phyloP scores from a whole-genome alignment of 2,329 filamentous ascomycete species.

The Verticillium nonalfalfae region DNA sequence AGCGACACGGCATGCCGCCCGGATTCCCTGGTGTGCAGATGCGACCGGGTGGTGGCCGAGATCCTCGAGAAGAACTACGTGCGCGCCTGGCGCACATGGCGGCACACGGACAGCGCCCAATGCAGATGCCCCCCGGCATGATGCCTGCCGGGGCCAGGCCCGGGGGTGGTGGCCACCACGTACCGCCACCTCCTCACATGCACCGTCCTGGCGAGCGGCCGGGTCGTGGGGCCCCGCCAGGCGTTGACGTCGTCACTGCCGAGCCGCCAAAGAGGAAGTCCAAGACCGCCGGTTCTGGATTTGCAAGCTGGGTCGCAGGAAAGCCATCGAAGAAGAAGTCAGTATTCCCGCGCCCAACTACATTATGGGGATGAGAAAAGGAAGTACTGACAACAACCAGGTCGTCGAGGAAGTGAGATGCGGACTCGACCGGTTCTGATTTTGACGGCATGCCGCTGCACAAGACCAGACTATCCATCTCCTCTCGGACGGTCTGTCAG shows the following conservation, averaged over 20 bases:
- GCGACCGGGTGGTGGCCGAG: not conserved
- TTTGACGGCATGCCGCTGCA: not conserved
- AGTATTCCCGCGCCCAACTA: conserved; percentile 4
- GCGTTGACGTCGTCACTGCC: not conserved
- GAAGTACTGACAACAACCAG: not conserved
- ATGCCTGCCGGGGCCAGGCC: conserved; percentile 1
- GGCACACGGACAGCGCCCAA: not conserved
- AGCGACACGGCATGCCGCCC: not conserved
- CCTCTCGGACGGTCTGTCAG: not conserved
- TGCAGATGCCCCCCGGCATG: conserved; percentile 2
- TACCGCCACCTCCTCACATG: not conserved
- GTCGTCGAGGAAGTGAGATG: not conserved
- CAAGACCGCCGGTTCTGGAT: conserved; percentile 15
- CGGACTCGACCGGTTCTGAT: no score
- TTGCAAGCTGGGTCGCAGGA: conserved; percentile 26
- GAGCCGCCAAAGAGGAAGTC: conserved; percentile 18
- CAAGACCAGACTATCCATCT: not conserved
- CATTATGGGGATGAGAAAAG: not conserved
- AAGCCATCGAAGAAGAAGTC: conserved; percentile 25
- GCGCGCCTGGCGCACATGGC: not conserved
- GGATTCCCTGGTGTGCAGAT: not conserved
- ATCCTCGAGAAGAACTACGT: not conserved
- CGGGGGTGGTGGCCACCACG: conserved; percentile 1
- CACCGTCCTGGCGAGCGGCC: not conserved
- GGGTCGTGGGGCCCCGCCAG: not conserved